Percentiles rank a stretch among this genome's conserved stretches.
Conservation (phyloP, 2,329 filamentous ascomycete species). For the Fusarium camptoceras region DNA sequence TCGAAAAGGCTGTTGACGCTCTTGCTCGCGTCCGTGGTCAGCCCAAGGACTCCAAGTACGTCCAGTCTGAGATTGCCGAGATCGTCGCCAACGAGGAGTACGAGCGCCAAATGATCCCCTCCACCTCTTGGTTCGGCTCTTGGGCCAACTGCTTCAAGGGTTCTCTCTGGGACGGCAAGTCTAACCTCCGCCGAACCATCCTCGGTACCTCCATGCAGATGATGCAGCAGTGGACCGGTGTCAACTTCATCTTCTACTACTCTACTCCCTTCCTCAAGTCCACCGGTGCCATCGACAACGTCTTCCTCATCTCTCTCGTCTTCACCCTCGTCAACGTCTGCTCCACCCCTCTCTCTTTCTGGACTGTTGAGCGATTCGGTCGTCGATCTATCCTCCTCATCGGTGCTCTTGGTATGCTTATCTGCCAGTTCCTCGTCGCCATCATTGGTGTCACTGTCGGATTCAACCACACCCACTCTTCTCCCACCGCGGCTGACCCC, state of each 20-base stretch:
- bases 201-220: constrained; percentile 80
- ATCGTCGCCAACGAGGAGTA: constrained; percentile 89
- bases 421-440: constrained; percentile 88
- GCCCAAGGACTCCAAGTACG: constrained; percentile 39
- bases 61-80: constrained; percentile 39
- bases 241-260: constrained; percentile 94
- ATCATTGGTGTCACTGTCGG: constrained; percentile 76
- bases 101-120: constrained; percentile 61
- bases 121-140: constrained; percentile 26
- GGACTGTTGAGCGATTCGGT: constrained; percentile 82
- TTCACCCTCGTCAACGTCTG: constrained; percentile 89
- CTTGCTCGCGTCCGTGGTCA: constrained; percentile 33
- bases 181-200: constrained; percentile 61
- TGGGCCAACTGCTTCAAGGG: constrained; percentile 43
- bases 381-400: constrained; percentile 83
- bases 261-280: constrained; percentile 86
- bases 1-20: constrained; percentile 33
- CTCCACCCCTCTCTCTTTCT: constrained; percentile 90
- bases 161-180: constrained; percentile 48
- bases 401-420: constrained; percentile 83
- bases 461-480: constrained; percentile 60
- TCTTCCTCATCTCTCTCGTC: constrained; percentile 86
- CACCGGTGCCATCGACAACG: constrained; percentile 79
- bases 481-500: constrained; percentile 55
- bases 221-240: constrained; percentile 87